Conservation (phyloP, 106 monocot species). For the Acanthochlamys bracteata region DNA sequence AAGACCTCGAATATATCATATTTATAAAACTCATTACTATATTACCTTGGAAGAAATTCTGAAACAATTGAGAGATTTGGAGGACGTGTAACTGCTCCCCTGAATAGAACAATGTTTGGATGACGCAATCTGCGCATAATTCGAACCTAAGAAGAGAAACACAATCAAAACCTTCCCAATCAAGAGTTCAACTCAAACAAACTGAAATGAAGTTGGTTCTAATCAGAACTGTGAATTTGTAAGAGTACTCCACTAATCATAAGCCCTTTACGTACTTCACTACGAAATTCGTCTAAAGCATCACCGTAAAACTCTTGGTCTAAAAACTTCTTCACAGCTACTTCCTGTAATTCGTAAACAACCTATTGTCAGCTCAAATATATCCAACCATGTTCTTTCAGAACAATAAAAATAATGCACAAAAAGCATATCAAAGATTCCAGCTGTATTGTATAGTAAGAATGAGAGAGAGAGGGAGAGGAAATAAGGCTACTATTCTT, state of each 20-base stretch:
- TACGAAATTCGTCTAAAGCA: constrained; percentile 95
- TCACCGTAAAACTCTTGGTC: constrained; percentile 97
- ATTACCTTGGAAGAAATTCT: constrained; percentile 91
- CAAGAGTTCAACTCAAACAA: not conserved
- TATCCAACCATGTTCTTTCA: not conserved
- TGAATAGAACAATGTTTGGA: constrained; percentile 97
- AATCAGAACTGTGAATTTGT: too few relatives aligned
- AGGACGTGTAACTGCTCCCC: constrained; percentile 95
- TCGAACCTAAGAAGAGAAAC: constrained; percentile 42
- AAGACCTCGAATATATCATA: not conserved
- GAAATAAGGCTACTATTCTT: too few relatives aligned
- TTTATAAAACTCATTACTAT: not conserved
- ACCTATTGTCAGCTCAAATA: not conserved
- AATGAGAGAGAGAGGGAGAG: not conserved
- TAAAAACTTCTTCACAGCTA: constrained; percentile 96
- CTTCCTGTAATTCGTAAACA: constrained; percentile 57
- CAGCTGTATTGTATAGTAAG: not conserved
- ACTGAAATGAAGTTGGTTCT: not conserved
- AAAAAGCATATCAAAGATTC: too few relatives aligned
- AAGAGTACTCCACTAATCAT: not conserved
- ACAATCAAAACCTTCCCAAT: not conserved
- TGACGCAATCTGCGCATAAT: constrained; percentile 97
- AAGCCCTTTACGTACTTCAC: constrained; percentile 69
- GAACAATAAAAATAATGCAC: not conserved
- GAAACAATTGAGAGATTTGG: constrained; percentile 95